Base-by-base conservation (phyloP, 768 basidiomycete species). In the Mycena leptocephala region DNA sequence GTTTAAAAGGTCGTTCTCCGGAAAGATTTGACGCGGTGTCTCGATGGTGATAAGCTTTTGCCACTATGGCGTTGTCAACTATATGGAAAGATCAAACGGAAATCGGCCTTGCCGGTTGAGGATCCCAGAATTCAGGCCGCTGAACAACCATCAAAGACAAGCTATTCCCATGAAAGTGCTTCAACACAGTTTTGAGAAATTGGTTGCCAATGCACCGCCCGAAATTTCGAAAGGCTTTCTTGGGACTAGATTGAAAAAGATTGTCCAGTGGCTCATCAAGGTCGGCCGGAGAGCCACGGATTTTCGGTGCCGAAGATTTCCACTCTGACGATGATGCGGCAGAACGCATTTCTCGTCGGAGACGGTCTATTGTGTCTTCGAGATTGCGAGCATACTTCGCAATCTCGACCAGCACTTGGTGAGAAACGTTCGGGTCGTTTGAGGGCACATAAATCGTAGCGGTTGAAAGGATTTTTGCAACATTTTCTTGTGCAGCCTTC, bases 1-100 rank as follows among this genome's bases (percentile, higher is more conserved):
- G 14, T 81, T 78, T 22, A 91, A 83, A 13, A 96, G 85, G 64
- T 90, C 88, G 3, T 81, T 78, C 7, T 89, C 87, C 2, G 92
- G 92, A 70, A 89, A 93, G 28, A 76, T 74, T 65, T 83, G 79
- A n/a, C 82, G 72, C 7, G 74, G 76, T 5, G 77, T 51, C 5
- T 81, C 79, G 26, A 82, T 78, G n/a, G n/a, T n/a, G 32, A 79
- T 81, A 9, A 82, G 63, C 20, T 56, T 76, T 70, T 88, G 86
- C 86, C 87, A 88, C 88, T 88, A 63, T 20, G n/a, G n/a, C n/a
- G n/a, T n/a, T n/a, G 18, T 43, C 41, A 43, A 16, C 10, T 37
- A 3, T 22, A 55, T 41, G 41, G 43, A 64, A 37, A 59, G 22
- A n/a, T 26, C 43, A 20, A 51, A 22, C 6, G 8, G 5, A 24